phyloP scores from a whole-genome alignment of 805 yeast species.

The Yarrowia sp. region DNA sequence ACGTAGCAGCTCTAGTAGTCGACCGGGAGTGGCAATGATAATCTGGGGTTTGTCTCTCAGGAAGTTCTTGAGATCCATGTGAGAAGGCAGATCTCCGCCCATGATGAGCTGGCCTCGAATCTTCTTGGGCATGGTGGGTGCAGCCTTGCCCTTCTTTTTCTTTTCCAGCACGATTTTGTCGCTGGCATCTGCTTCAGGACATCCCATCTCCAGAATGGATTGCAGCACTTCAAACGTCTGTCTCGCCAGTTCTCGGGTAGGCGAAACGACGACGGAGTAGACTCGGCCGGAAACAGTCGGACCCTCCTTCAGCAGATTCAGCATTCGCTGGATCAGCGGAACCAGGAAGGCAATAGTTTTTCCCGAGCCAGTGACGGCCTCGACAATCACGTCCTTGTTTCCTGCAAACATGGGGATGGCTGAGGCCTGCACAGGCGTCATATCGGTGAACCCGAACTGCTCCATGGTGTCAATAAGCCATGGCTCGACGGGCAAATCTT shows the following conservation, averaged over 20 bases:
- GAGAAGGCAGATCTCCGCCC: slow-evolving; percentile 53
- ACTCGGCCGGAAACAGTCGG: slow-evolving; percentile 62
- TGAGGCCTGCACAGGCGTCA: slow-evolving; percentile 98
- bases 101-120: slow-evolving; percentile 51
- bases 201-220: slow-evolving; percentile 58
- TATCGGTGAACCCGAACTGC: slow-evolving; percentile 74
- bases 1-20: slow-evolving; percentile 67
- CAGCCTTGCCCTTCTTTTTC: slow-evolving; percentile 38
- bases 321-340: slow-evolving; percentile 76
- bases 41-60: slow-evolving; percentile 68
- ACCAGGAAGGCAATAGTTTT: slow-evolving; percentile 89
- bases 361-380: slow-evolving; percentile 98
- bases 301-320: slow-evolving; percentile 47
- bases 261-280: slow-evolving; percentile 74
- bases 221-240: slow-evolving; percentile 71
- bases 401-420: slow-evolving; percentile 83
- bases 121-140: slow-evolving; percentile 40
- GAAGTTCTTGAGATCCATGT: slow-evolving; percentile 74
- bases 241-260: slow-evolving; percentile 62
- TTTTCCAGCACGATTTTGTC: slow-evolving; percentile 28
- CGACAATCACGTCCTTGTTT: slow-evolving; percentile 94
- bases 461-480: slow-evolving; percentile 61
- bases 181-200: slow-evolving; percentile 58
- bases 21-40: slow-evolving; percentile 93
- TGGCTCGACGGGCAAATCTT: slow-evolving; percentile 18